A percentile compares a stretch with the other conserved stretches of the same genome.
phyloP scores from a whole-genome alignment of 2,329 filamentous ascomycete species.

The Torrubiellomyces zombiae region DNA sequence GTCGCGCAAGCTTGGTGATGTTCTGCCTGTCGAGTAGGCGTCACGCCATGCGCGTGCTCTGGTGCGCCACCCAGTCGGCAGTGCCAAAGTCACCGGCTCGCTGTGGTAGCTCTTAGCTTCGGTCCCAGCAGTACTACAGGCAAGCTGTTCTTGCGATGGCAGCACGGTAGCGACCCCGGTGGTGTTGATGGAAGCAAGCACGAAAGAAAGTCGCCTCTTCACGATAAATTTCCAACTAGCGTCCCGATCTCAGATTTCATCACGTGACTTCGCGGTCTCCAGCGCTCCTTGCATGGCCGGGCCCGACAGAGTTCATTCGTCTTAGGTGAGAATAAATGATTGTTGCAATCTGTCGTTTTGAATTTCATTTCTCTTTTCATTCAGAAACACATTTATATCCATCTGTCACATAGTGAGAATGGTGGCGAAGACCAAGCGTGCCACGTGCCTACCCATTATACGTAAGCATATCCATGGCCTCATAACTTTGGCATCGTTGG shows the following conservation, averaged over 20 bases:
- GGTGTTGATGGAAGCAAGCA: conserved; percentile 10
- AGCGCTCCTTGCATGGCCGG: too few relatives aligned
- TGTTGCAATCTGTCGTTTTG: too few relatives aligned
- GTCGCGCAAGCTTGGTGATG: conserved; percentile 5
- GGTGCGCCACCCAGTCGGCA: too few relatives aligned
- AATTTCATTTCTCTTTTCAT: too few relatives aligned
- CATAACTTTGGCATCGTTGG: too few relatives aligned
- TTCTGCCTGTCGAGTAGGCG: conserved; percentile 11
- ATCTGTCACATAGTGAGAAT: too few relatives aligned
- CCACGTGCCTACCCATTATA: too few relatives aligned
- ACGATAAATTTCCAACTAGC: conserved; percentile 18
- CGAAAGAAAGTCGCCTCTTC: conserved; percentile 11
- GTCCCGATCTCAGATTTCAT: conserved; percentile 9
- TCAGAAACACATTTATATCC: too few relatives aligned
- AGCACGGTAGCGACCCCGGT: conserved; percentile 14
- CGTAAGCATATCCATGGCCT: too few relatives aligned
- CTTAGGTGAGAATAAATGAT: neutral
- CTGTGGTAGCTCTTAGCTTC: conserved; percentile 1
- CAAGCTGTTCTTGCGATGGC: conserved; percentile 12
- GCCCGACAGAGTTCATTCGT: conserved; percentile 2
- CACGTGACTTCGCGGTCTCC: conserved; percentile 14
- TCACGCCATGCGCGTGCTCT: conserved; percentile 19
- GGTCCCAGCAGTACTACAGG: conserved; percentile 8
- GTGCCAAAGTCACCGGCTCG: too few relatives aligned
- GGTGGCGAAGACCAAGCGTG: too few relatives aligned